Base-by-base conservation (phyloP, 495 filamentous ascomycete genomes). In the Penicillium canariense region DNA sequence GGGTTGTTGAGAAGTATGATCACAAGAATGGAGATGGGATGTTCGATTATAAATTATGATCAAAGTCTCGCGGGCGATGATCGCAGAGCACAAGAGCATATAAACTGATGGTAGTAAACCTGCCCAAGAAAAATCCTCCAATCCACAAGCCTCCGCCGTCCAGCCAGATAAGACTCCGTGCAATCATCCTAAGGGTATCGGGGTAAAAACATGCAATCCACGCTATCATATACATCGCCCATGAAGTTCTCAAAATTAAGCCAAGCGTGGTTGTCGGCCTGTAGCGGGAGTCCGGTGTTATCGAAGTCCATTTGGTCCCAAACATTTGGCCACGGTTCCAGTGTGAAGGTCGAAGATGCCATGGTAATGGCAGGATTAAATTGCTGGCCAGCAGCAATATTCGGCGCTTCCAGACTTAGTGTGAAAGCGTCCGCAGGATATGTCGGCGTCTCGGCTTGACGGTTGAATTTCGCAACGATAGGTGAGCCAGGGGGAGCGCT, bases 171-270 rank as follows among this genome's bases (percentile, higher is more conserved):
- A 22, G 3, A 48, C 18, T 15, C 20, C 14, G 14, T 23, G 17
- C 46, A 28, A 27, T 43, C 17, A 50, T 31, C 15, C 31, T 52
- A n/a, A n/a, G n/a, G n/a, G n/a, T 31, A 50, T 27, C 55, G 60
- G 7, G 61, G 49, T 5, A 61, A 26, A 40, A 67, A 65, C 30
- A 62, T 60, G 26, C 54, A 53, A 23, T 70, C 61, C 14, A 52
- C 57, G 31, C 44, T 65, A 22, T 64, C 63, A 55, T 67, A 67
- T 17, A 73, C 51, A 50, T 68, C 69, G 2, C 59, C 67, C 28
- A 73, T 65, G 46, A 73, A 73, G 20, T 48, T 71, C 46, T 68
- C 67, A 46, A 71, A 73, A 18, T 63, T 71, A 25, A 56, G 27
- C 70, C 70, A 73, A 1, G 68, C 63, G 25, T 52, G 52, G 35